Base-by-base conservation (phyloP, 768 basidiomycete species). In the Phylloporus arenicola region DNA sequence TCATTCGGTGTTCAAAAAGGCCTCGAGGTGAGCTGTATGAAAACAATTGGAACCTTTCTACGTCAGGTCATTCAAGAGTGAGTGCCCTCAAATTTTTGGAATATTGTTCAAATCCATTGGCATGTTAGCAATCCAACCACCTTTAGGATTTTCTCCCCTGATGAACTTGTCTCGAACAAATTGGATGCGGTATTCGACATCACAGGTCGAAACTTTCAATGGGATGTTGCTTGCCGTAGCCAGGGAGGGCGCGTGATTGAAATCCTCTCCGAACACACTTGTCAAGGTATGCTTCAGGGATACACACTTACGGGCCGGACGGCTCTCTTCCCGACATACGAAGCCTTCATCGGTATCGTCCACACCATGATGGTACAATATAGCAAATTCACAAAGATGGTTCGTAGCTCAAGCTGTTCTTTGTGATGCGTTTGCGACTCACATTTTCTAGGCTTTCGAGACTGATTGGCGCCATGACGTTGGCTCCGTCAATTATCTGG, bases 331-430 rank as follows among this genome's bases (percentile, higher is more conserved):
- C 91, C 92, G 2, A 85, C 82, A 25, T 93, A 95, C 65, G 92
- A 95, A 64, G 86, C 89, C 0, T 96, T 95, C 78, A 73, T 93
- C 39, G 90, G 90, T 39, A 93, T 93, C 65, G 68, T 93, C 24
- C 84, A 86, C 48, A 93, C 90, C 16, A 92, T 92, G 90, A 83
- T 86, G 80, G 84, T 87, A 3, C 88, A 89, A 60, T 93, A 93
- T 64, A 75, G 82, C 71, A 94, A 94, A 68, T 94, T 94, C 68
- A 66, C 78, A 45, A 93, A 94, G 70, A 88, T 92, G 79, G 86
- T 79, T 5, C 50, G 72, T 56, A 20, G 27, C 9, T 45, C 5
- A n/a, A 6, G 47, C 16, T 19, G n/a, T 19, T 16, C 24, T 43
- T 12, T 41, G 33, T 7, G 13, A 48, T 25, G 8, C 7, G 30